These are phyloP conservation scores for Suillus plorans DNA, from an alignment of 768 basidiomycete genomes.

Conservation along the genomic window DNA sequence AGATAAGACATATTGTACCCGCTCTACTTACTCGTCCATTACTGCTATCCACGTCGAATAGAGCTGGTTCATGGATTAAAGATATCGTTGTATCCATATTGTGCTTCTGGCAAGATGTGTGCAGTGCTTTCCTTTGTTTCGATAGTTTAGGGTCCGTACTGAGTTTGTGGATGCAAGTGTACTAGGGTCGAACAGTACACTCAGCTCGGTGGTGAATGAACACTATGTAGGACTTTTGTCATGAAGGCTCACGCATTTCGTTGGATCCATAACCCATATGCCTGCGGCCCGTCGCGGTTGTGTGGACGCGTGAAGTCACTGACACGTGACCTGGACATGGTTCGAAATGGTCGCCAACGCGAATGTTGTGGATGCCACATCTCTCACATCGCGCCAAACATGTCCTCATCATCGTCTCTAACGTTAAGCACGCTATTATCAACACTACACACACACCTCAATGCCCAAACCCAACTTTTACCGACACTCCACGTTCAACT, in stretches of 20 bases:
- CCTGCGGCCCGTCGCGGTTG: not conserved
- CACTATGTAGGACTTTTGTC: too few species aligned
- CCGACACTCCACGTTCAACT: conserved; percentile 84
- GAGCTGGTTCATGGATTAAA: conserved; percentile 12
- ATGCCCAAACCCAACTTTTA: conserved; percentile 77
- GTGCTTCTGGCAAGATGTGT: not conserved
- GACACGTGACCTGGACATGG: not conserved
- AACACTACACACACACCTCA: conserved; percentile 75
- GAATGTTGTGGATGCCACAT: conserved; percentile 1
- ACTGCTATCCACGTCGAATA: conserved; percentile 12
- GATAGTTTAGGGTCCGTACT: not conserved
- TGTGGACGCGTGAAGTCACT: conserved; percentile 2
- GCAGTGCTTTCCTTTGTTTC: not conserved
- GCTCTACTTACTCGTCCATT: conserved; percentile 6
- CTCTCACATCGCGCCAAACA: conserved; percentile 2
- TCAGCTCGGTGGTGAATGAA: not conserved
- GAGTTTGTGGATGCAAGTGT: not conserved
- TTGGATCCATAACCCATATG: not conserved
- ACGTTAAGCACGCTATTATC: conserved; percentile 66
- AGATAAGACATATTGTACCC: conserved; percentile 15
- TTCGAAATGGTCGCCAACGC: conserved; percentile 2
- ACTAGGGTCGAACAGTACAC: not conserved
- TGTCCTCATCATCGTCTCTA: conserved; percentile 31
- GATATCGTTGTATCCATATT: conserved; percentile 6
- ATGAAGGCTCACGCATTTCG: not conserved